phyloP scores from a whole-genome alignment of 2,329 filamentous ascomycete species.

The Fusarium mexicanum region DNA sequence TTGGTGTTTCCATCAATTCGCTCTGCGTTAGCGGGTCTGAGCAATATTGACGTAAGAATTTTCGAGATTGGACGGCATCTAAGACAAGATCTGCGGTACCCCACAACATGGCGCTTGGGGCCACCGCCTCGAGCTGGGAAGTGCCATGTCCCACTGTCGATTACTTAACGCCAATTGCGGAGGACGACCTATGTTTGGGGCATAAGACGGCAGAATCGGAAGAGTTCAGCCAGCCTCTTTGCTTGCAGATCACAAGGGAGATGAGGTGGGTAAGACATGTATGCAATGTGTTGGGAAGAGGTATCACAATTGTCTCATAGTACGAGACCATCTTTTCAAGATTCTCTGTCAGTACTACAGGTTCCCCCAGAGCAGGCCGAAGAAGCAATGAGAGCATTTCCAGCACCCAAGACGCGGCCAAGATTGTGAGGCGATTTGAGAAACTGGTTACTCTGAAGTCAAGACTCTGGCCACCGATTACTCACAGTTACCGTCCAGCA shows the following conservation, averaged over 20 bases:
- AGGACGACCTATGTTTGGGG: no score
- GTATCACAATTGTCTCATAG: not conserved
- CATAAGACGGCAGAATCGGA: not conserved
- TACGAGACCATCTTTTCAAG: fast-evolving
- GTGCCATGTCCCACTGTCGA: not conserved
- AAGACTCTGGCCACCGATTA: no score
- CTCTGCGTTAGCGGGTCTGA: not conserved
- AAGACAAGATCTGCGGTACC: not conserved
- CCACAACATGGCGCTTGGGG: not conserved
- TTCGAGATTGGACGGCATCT: not conserved
- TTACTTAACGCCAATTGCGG: not conserved
- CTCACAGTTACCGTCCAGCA: fast-evolving
- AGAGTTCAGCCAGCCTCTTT: not conserved
- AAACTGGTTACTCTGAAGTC: not conserved
- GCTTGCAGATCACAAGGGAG: not conserved
- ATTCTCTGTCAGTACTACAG: not conserved
- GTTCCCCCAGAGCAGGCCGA: not conserved
- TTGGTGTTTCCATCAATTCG: not conserved
- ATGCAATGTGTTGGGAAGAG: not conserved
- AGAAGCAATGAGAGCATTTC: not conserved
- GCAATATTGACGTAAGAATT: not conserved
- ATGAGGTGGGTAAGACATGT: not conserved
- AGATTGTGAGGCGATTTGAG: fast-evolving
- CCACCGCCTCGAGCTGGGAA: not conserved
- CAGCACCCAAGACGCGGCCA: fast-evolving